Conservation (phyloP, 345 rosid species). For the Heritiera fomes region DNA sequence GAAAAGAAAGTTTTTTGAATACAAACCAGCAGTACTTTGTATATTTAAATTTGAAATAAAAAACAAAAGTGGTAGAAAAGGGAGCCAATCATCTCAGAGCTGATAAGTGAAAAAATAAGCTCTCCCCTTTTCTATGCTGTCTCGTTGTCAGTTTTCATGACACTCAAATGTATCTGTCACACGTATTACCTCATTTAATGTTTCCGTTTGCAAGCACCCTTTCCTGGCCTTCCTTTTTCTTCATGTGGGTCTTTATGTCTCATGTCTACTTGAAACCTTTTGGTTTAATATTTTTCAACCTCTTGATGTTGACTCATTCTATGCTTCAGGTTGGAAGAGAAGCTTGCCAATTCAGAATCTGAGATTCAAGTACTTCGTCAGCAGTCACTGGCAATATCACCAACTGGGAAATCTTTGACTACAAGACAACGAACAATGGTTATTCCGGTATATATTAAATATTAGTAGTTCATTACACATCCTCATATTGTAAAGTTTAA, state of each 20-base stretch:
- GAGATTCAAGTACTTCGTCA: slow-evolving; percentile 99
- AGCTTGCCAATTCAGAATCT: slow-evolving; percentile 92
- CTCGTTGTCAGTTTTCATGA: background rate
- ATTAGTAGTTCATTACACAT: slow-evolving; percentile 8
- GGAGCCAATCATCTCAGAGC: slow-evolving; percentile 3
- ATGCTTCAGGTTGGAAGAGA: slow-evolving; percentile 79
- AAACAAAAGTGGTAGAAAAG: background rate
- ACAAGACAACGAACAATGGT: slow-evolving; percentile 62
- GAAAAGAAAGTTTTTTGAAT: background rate
- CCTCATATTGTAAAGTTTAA: slow-evolving; percentile 19
- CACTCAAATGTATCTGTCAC: background rate
- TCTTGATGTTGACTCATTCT: slow-evolving; percentile 28
- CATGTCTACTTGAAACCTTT: background rate
- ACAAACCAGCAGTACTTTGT: slow-evolving; percentile 7
- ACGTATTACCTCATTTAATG: background rate
- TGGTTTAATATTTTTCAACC: background rate
- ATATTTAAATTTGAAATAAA: background rate
- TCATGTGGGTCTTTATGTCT: background rate
- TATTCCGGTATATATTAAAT: slow-evolving; percentile 59
- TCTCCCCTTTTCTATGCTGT: background rate
- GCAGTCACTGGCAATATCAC: slow-evolving; percentile 91
- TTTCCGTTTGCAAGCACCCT: background rate
- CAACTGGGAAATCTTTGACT: slow-evolving; percentile 81
- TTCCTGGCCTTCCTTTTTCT: background rate
- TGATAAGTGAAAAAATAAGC: background rate